These are phyloP conservation scores for Talaromyces albobiverticillius DNA, from an alignment of 2,329 filamentous ascomycete species.

Conservation along the genomic window DNA sequence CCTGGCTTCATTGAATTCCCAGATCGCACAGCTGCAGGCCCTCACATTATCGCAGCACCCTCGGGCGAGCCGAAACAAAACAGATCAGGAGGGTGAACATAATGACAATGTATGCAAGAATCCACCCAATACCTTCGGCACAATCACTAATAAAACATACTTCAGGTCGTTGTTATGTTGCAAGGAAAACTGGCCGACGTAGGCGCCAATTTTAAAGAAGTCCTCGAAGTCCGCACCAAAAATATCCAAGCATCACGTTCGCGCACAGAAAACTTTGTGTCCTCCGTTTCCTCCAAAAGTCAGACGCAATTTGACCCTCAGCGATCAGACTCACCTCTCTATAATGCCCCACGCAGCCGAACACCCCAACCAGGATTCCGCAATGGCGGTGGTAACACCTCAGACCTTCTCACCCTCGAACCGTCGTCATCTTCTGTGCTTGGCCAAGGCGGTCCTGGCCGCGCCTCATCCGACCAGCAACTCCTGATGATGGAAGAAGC, in stretches of 20 bases:
- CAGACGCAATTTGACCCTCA: constrained; percentile 61
- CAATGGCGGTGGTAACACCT: constrained; percentile 31
- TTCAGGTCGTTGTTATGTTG: constrained; percentile 71
- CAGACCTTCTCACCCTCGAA: constrained; percentile 79
- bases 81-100: constrained; percentile 85
- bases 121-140: not conserved
- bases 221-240: constrained; percentile 91
- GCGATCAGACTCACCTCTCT: constrained; percentile 80
- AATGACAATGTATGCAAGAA: constrained; percentile 73
- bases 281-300: constrained; percentile 75
- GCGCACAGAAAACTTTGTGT: constrained; percentile 94
- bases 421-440: constrained; percentile 55
- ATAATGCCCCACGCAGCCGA: constrained; percentile 70
- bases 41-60: constrained; percentile 76
- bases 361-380: constrained; percentile 57
- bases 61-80: constrained; percentile 45
- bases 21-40: constrained; percentile 78
- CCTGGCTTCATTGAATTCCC: constrained; percentile 76
- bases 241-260: constrained; percentile 94
- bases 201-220: constrained; percentile 93
- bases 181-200: constrained; percentile 92
- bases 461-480: constrained; percentile 73
- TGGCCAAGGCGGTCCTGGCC: constrained; percentile 33
- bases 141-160: not conserved
- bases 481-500: constrained; percentile 92